Conservation (phyloP, 2,329 filamentous ascomycete genomes). For the Monilinia fructicola region DNA sequence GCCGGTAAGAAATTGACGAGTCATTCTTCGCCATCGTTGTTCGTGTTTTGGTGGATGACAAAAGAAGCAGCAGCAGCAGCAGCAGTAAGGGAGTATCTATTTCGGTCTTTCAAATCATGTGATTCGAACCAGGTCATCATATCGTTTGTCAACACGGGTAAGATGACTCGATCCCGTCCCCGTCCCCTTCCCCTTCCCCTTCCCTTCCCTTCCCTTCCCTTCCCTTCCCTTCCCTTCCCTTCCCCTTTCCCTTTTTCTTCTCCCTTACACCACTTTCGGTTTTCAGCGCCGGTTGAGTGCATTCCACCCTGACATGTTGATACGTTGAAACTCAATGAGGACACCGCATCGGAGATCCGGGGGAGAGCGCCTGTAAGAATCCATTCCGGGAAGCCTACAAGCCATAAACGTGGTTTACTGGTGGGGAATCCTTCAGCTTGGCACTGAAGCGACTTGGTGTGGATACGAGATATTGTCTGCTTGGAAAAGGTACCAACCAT, state of each 20-base stretch:
- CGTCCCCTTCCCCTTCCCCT: no score
- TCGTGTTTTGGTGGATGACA: slow-evolving; percentile 1
- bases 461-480: slow-evolving; percentile 1
- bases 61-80: background rate
- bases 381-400: background rate
- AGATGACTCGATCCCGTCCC: background rate
- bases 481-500: background rate
- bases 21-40: background rate
- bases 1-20: background rate
- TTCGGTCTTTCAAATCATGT: background rate
- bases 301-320: background rate
- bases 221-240: no score
- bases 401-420: slow-evolving; percentile 13
- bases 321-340: no score
- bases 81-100: background rate
- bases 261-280: background rate
- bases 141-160: background rate
- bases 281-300: slow-evolving; percentile 1
- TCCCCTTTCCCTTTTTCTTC: background rate
- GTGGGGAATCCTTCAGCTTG: slow-evolving; percentile 2
- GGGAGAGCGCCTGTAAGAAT: background rate
- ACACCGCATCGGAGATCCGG: no score
- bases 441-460: background rate
- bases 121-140: background rate
- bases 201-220: no score